These are phyloP conservation scores for Coemansia asiatica DNA, from an alignment of 192 early-diverging fungal species.

Conservation along the genomic window DNA sequence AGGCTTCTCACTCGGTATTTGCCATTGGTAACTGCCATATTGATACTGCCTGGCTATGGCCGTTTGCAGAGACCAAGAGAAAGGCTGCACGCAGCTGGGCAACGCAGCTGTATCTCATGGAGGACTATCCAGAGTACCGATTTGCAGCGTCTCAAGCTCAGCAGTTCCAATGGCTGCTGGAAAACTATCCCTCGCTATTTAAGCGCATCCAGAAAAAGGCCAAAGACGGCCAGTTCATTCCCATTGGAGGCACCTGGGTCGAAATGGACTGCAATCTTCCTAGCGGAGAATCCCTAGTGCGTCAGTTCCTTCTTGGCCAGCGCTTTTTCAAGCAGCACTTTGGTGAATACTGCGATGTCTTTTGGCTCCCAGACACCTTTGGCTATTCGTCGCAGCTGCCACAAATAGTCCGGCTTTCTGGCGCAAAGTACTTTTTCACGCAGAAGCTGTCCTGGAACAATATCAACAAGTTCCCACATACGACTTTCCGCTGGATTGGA, in stretches of 20 bases:
- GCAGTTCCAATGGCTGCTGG: slow-evolving; percentile 88
- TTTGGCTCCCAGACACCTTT: slow-evolving; percentile 94
- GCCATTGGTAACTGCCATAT: slow-evolving; percentile 92
- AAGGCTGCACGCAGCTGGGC: slow-evolving; percentile 84
- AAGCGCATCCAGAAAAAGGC: slow-evolving; percentile 67
- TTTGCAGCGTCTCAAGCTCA: slow-evolving; percentile 95
- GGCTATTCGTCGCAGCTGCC: slow-evolving; percentile 88
- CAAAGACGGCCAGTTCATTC: slow-evolving; percentile 76
- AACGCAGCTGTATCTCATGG: slow-evolving; percentile 76
- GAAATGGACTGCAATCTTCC: slow-evolving; percentile 99
- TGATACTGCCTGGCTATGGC: slow-evolving; percentile 92
- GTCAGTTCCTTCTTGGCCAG: slow-evolving; percentile 93
- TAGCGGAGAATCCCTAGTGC: slow-evolving; percentile 83
- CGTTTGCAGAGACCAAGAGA: slow-evolving; percentile 93
- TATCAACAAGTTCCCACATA: slow-evolving; percentile 96
- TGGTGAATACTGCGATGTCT: slow-evolving; percentile 67
- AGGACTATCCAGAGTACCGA: slow-evolving; percentile 82
- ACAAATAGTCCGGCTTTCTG: slow-evolving; percentile 79
- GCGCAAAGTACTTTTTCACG: slow-evolving; percentile 92
- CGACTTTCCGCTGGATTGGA: slow-evolving; percentile 92
- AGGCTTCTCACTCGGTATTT: slow-evolving; percentile 69
- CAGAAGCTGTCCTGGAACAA: slow-evolving; percentile 99
- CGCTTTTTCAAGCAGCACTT: slow-evolving; percentile 82
- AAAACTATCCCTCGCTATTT: slow-evolving; percentile 85
- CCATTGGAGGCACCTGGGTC: slow-evolving; percentile 94